phyloP scores from a whole-genome alignment of 768 basidiomycete species.

The Phylloporus sp. region DNA sequence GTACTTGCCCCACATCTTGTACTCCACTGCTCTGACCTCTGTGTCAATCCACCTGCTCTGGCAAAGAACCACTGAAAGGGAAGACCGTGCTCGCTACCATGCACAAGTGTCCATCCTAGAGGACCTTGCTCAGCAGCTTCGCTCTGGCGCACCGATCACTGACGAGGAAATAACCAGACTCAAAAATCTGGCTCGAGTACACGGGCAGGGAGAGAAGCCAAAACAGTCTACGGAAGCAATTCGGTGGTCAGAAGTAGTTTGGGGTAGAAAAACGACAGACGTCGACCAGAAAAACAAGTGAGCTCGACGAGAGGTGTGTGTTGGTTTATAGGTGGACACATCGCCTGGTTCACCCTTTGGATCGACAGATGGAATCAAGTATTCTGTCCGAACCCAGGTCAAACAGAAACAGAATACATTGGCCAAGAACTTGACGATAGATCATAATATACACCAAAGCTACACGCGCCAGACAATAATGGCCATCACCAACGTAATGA shows the following conservation, averaged over 20 bases:
- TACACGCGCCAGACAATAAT: background rate
- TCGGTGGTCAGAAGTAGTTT: conserved; percentile 51
- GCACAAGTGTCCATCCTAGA: conserved; percentile 64
- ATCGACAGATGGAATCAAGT: too few species aligned
- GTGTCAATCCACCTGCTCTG: conserved; percentile 63
- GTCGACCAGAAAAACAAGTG: conserved; percentile 29
- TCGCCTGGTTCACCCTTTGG: background rate
- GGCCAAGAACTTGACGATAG: background rate
- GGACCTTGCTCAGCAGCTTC: conserved; percentile 51
- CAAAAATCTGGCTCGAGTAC: conserved; percentile 47
- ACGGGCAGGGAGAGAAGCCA: conserved; percentile 17
- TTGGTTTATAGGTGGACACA: background rate
- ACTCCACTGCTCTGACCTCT: conserved; percentile 62
- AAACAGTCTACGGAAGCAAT: conserved; percentile 23
- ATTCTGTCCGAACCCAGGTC: background rate
- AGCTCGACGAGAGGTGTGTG: conserved; percentile 40
- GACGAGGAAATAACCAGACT: conserved; percentile 52
- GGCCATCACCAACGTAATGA: conserved; percentile 7
- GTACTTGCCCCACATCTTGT: conserved; percentile 64
- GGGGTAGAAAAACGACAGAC: conserved; percentile 33
- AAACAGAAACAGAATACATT: background rate
- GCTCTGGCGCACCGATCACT: conserved; percentile 41
- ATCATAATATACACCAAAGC: conserved; percentile 3
- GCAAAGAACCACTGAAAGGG: conserved; percentile 46
- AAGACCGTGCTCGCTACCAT: conserved; percentile 49